Evolutionary conservation across 805 yeast species (phyloP).

Genomic region (Ogataea methylovora): DNA sequence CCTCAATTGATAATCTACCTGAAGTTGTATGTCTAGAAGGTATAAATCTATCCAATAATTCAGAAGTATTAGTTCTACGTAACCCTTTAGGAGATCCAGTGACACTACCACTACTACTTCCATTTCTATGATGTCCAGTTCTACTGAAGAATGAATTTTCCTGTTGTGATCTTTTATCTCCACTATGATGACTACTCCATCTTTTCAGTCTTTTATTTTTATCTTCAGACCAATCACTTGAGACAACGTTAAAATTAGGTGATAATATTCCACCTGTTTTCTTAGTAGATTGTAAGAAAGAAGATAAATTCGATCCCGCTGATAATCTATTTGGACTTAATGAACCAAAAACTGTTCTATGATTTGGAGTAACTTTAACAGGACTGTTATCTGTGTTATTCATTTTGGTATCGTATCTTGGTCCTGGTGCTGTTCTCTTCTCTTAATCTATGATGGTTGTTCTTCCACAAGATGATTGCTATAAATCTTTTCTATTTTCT

Average conservation of each 20-base stretch:
- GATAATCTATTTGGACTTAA: constrained; percentile 19
- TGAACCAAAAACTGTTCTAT: constrained; percentile 24
- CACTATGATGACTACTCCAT: background rate
- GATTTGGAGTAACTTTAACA: constrained; percentile 11
- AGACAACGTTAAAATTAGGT: constrained; percentile 27
- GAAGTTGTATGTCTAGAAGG: constrained; percentile 48
- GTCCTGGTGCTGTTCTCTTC: too few species aligned
- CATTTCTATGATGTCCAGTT: background rate
- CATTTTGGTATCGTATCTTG: too few species aligned
- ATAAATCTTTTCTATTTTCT: too few species aligned
- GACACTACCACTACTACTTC: background rate
- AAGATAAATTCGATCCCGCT: constrained; percentile 7
- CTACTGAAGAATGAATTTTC: too few species aligned
- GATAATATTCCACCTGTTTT: too few species aligned
- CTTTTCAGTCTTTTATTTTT: constrained; percentile 1
- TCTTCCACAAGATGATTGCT: too few species aligned
- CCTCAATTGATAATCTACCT: constrained; percentile 34
- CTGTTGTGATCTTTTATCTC: background rate
- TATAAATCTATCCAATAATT: constrained; percentile 46
- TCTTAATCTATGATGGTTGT: too few species aligned
- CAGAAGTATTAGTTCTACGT: constrained; percentile 28
- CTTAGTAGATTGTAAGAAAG: too few species aligned
- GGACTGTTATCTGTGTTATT: too few species aligned
- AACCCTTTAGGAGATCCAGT: constrained; percentile 17
- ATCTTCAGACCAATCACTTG: constrained; percentile 23